Evolutionary conservation across 2,329 filamentous ascomycete species (phyloP).

Genomic region (Beauveria australis): DNA sequence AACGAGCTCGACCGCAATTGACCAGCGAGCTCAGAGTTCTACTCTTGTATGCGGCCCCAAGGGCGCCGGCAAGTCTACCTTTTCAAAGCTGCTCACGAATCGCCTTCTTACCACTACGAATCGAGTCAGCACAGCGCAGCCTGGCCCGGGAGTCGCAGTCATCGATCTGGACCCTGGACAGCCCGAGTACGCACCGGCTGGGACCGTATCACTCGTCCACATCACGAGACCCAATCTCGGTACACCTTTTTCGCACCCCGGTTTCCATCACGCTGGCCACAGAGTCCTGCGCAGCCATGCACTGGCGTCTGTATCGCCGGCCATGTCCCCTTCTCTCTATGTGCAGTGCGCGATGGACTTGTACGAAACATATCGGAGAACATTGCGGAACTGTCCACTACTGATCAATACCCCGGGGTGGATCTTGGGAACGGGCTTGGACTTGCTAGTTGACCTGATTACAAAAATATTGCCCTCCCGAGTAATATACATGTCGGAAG

Average conservation of each 20-base stretch:
- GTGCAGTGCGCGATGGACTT: conserved; percentile 56
- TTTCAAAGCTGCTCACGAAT: conserved; percentile 59
- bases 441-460: conserved; percentile 53
- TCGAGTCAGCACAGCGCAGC: conserved; percentile 16
- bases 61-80: conserved; percentile 68
- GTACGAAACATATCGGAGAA: conserved; percentile 45
- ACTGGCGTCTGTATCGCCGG: conserved; percentile 56
- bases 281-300: conserved; percentile 53
- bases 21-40: conserved; percentile 27
- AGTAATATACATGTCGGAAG: conserved; percentile 60
- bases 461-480: conserved; percentile 46
- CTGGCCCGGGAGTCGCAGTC: conserved; percentile 36
- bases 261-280: conserved; percentile 24
- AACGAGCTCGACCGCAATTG: conserved; percentile 20
- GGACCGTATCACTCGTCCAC: conserved; percentile 59
- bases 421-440: conserved; percentile 62
- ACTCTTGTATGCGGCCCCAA: conserved; percentile 62
- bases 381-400: conserved; percentile 42
- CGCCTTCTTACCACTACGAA: conserved; percentile 47
- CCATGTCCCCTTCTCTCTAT: conserved; percentile 60
- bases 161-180: conserved; percentile 73
- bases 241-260: conserved; percentile 57
- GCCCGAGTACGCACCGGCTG: conserved; percentile 64
- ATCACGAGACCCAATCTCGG: conserved; percentile 55
- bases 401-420: conserved; percentile 70